Evolutionary conservation across 192 early-diverging fungal genomes (phyloP).

Genomic region (Cladochytrium replicatum): DNA sequence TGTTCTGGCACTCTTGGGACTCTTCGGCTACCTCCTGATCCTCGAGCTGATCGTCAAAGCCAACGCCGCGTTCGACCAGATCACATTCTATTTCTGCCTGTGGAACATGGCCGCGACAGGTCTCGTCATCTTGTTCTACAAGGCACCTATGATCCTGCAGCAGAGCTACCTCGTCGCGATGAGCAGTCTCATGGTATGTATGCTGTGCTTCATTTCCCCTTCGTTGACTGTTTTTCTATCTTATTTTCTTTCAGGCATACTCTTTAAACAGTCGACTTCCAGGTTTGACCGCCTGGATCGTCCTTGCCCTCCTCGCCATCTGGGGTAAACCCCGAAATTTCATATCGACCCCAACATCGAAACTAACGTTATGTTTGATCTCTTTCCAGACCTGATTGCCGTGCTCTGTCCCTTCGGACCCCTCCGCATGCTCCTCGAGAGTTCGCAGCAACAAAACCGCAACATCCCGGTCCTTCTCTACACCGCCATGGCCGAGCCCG

Average conservation of each 20-base stretch:
- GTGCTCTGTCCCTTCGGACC: conserved; percentile 88
- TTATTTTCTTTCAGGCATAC: conserved; percentile 44
- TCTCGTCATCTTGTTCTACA: conserved; percentile 58
- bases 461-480: conserved; percentile 70
- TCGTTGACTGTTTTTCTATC: conserved; percentile 1
- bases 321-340: conserved; percentile 51
- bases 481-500: too few relatives aligned
- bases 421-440: conserved; percentile 68
- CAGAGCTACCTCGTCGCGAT: conserved; percentile 71
- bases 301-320: conserved; percentile 63
- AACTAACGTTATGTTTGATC: background rate
- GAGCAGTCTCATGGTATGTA: conserved; percentile 64
- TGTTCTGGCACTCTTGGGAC: conserved; percentile 57
- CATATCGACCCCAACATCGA: background rate
- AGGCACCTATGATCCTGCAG: conserved; percentile 66
- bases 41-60: conserved; percentile 22
- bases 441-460: conserved; percentile 56
- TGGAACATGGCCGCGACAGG: conserved; percentile 74
- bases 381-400: conserved; percentile 64
- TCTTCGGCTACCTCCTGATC: conserved; percentile 62
- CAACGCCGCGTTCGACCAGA: conserved; percentile 57
- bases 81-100: conserved; percentile 62
- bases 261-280: conserved; percentile 54
- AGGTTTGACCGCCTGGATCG: conserved; percentile 73
- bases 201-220: background rate